Percentiles rank a stretch among this genome's conserved stretches.
Conservation (phyloP, 306 rosid species). For the Sicyos edulis region DNA sequence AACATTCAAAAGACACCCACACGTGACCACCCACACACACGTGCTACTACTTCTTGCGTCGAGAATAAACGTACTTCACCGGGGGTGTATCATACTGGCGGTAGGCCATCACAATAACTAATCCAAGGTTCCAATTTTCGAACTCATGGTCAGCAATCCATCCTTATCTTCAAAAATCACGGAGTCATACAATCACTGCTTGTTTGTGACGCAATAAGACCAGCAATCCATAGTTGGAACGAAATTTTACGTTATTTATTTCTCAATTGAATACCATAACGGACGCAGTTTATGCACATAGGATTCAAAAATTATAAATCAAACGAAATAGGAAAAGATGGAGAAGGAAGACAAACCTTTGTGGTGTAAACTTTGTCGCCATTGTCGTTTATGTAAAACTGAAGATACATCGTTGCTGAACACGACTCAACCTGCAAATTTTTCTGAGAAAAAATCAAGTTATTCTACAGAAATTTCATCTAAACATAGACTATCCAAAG, state of each 20-base stretch:
- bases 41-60: too few relatives aligned
- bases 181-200: neutral
- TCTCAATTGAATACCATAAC: neutral
- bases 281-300: neutral
- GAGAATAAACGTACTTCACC: too few relatives aligned
- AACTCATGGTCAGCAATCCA: neutral
- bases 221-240: neutral
- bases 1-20: too few relatives aligned
- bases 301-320: neutral
- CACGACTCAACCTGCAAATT: neutral
- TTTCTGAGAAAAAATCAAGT: neutral
- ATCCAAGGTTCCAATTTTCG: neutral
- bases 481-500: too few relatives aligned
- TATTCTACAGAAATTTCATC: neutral
- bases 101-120: neutral
- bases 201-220: neutral
- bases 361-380: constrained; percentile 85
- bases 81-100: too few relatives aligned
- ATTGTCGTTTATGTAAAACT: constrained; percentile 68
- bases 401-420: constrained; percentile 57
- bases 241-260: neutral
- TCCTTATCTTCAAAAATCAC: neutral
- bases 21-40: too few relatives aligned
- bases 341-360: constrained; percentile 36
- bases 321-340: neutral